Conservation (phyloP, 768 basidiomycete genomes). For the Auricularia cornea region DNA sequence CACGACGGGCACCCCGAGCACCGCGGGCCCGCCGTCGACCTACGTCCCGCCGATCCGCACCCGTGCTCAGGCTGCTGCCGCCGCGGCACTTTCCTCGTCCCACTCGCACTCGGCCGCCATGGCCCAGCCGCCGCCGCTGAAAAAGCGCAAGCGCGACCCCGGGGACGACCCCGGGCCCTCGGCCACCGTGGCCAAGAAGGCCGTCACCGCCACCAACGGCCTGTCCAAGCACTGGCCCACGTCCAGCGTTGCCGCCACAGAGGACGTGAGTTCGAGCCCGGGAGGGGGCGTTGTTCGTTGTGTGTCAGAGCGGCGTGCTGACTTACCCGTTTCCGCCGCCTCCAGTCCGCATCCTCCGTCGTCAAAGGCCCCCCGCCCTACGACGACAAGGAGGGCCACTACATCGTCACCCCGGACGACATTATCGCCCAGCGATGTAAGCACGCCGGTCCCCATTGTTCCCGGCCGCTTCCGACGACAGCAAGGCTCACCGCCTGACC, state of each 20-base stretch:
- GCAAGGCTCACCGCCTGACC: constrained; percentile 13
- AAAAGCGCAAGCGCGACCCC: constrained; percentile 50
- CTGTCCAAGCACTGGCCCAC: constrained; percentile 57
- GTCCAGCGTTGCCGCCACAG: constrained; percentile 52
- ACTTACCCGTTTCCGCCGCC: too few species aligned
- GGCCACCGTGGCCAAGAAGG: not conserved
- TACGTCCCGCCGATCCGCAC: constrained; percentile 74
- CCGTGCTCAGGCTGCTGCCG: constrained; percentile 77
- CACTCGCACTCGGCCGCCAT: constrained; percentile 47
- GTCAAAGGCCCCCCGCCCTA: constrained; percentile 63
- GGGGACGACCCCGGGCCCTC: constrained; percentile 41
- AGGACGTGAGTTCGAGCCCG: constrained; percentile 41
- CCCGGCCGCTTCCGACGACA: constrained; percentile 3
- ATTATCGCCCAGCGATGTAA: constrained; percentile 78
- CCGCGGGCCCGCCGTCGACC: constrained; percentile 70
- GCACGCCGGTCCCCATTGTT: constrained; percentile 16
- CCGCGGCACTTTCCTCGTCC: constrained; percentile 45
- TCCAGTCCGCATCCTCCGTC: constrained; percentile 16
- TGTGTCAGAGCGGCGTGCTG: too few species aligned
- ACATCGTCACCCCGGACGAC: constrained; percentile 89
- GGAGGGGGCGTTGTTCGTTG: too few species aligned
- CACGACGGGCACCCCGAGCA: constrained; percentile 54
- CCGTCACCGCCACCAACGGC: not conserved
- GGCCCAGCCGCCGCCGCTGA: constrained; percentile 50
- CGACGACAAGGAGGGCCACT: constrained; percentile 98